Percentiles rank a stretch among this genome's conserved stretches.
Conservation (phyloP, 176 grass and related monocot genomes). For the Carex scoparia region DNA sequence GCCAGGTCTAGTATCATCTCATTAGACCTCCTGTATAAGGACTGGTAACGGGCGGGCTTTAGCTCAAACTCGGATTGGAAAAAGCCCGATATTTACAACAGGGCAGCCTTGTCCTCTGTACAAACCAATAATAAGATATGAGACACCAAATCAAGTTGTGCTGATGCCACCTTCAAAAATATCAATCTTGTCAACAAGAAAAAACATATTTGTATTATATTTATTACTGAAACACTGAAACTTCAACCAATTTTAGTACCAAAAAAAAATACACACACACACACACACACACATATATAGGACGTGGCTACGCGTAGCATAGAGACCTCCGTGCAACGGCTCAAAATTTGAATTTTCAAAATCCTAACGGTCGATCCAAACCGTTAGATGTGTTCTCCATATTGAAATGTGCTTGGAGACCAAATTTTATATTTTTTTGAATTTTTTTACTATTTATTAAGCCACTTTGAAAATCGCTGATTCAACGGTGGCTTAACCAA, state of each 20-base stretch:
- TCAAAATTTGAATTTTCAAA: too few relatives aligned
- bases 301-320: too few relatives aligned
- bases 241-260: not conserved
- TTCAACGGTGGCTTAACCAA: too few relatives aligned
- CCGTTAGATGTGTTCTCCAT: too few relatives aligned
- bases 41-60: not conserved
- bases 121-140: not conserved
- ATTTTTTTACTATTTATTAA: too few relatives aligned
- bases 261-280: not conserved
- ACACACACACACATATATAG: too few relatives aligned
- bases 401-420: too few relatives aligned
- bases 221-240: not conserved
- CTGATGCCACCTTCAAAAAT: not conserved
- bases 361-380: too few relatives aligned
- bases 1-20: not conserved
- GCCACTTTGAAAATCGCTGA: too few relatives aligned
- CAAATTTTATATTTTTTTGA: too few relatives aligned
- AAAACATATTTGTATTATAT: not conserved
- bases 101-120: not conserved
- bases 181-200: not conserved
- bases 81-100: not conserved
- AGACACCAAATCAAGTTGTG: not conserved
- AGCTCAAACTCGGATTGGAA: not conserved
- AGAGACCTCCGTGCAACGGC: too few relatives aligned
- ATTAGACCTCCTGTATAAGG: not conserved